phyloP scores from a whole-genome alignment of 2,329 filamentous ascomycete genomes.

The Aspergillus cejpii region DNA sequence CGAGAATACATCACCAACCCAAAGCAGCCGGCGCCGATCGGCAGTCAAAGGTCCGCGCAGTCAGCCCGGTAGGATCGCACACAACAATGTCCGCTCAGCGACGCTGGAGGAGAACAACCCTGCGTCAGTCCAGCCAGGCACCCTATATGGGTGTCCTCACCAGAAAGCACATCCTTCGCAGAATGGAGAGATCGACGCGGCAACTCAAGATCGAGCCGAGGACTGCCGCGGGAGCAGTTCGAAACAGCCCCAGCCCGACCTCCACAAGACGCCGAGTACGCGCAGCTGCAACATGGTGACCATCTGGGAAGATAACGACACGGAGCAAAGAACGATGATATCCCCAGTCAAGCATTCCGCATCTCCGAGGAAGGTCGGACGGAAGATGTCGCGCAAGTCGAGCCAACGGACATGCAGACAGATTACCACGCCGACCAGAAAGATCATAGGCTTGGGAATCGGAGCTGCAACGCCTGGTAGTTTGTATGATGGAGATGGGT shows the following conservation, averaged over 20 bases:
- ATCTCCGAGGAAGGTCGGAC: background rate
- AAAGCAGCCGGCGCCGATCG: conserved; percentile 29
- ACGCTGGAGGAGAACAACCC: conserved; percentile 13
- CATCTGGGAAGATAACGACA: conserved; percentile 37
- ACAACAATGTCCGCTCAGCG: conserved; percentile 18
- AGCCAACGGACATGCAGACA: conserved; percentile 14
- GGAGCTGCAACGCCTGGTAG: conserved; percentile 39
- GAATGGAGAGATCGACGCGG: conserved; percentile 2
- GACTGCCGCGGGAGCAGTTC: background rate
- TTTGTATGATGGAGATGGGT: conserved; percentile 41
- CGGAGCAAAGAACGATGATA: conserved; percentile 11
- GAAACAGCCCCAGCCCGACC: conserved; percentile 1
- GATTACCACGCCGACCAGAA: conserved; percentile 25
- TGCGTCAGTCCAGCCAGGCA: conserved; percentile 4
- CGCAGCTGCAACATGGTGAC: conserved; percentile 26
- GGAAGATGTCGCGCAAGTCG: conserved; percentile 6
- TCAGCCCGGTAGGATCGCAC: conserved; percentile 21
- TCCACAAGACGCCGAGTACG: conserved; percentile 9
- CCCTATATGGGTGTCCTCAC: conserved; percentile 8
- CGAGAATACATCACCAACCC: conserved; percentile 19
- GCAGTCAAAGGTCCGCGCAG: conserved; percentile 31
- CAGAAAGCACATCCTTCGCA: background rate
- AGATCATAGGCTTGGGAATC: conserved; percentile 25
- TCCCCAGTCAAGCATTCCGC: background rate
- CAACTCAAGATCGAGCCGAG: conserved; percentile 1